A percentile compares a stretch with the other conserved stretches of the same genome.
phyloP scores from a whole-genome alignment of 2,329 filamentous ascomycete genomes.

The Tolypocladium endophyticum region DNA sequence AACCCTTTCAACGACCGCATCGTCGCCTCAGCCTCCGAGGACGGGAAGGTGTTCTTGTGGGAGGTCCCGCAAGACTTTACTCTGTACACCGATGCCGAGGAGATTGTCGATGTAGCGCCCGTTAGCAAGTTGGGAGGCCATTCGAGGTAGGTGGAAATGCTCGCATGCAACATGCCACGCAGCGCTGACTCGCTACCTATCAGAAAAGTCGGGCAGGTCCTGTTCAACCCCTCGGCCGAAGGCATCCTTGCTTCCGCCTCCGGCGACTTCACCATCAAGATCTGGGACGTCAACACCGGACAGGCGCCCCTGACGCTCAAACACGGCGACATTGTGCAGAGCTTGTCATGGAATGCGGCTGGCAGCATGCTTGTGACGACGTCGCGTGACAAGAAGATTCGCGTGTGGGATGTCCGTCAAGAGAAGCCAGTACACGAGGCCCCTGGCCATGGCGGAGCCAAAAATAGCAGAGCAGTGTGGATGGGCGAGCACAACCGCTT shows the following conservation, averaged over 20 bases:
- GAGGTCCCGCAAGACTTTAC: slow-evolving; percentile 83
- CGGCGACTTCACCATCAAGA: slow-evolving; percentile 86
- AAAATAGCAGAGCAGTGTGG: slow-evolving; percentile 96
- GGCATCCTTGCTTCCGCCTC: slow-evolving; percentile 93
- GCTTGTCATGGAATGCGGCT: slow-evolving; percentile 87
- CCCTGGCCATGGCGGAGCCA: slow-evolving; percentile 79
- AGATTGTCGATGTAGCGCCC: slow-evolving; percentile 71
- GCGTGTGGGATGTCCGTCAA: slow-evolving; percentile 95
- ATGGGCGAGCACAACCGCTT: slow-evolving; percentile 94
- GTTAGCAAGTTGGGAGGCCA: slow-evolving; percentile 77
- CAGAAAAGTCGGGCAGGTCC: slow-evolving; percentile 94
- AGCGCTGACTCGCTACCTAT: background rate
- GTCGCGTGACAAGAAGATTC: slow-evolving; percentile 94
- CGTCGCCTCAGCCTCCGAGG: slow-evolving; percentile 88
- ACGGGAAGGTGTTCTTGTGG: slow-evolving; percentile 96
- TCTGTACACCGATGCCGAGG: slow-evolving; percentile 74
- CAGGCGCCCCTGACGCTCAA: slow-evolving; percentile 66
- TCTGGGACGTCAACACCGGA: slow-evolving; percentile 86
- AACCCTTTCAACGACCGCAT: slow-evolving; percentile 92
- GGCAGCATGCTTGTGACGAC: slow-evolving; percentile 83
- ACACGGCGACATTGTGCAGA: slow-evolving; percentile 88
- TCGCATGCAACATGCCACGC: background rate
- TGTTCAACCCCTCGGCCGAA: slow-evolving; percentile 94
- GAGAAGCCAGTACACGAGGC: slow-evolving; percentile 79
- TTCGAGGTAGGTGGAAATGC: slow-evolving; percentile 50